Conservation (phyloP, 306 rosid genomes). For the Cicer arietinum region DNA sequence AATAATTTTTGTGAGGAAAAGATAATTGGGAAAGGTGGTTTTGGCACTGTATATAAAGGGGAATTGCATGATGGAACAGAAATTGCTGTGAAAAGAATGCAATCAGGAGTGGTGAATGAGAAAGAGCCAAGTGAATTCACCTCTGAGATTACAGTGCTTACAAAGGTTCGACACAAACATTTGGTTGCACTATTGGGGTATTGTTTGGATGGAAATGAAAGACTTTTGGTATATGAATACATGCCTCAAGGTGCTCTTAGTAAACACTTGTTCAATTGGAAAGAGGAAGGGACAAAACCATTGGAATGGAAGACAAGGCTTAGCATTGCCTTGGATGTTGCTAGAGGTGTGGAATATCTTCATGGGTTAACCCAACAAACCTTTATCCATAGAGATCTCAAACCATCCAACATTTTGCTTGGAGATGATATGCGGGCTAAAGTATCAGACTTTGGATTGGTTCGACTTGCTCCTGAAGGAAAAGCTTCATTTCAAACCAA, state of each 20-base stretch:
- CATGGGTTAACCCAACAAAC: slow-evolving; percentile 79
- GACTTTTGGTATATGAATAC: slow-evolving; percentile 83
- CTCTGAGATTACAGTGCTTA: slow-evolving; percentile 84
- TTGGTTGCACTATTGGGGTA: slow-evolving; percentile 92
- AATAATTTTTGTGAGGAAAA: slow-evolving; percentile 65
- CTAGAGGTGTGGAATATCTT: slow-evolving; percentile 89
- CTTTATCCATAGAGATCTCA: slow-evolving; percentile 92
- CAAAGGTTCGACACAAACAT: slow-evolving; percentile 82
- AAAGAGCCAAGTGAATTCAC: slow-evolving; percentile 74
- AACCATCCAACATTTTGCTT: slow-evolving; percentile 92
- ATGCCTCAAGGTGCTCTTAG: slow-evolving; percentile 91
- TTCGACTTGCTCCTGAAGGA: slow-evolving; percentile 95
- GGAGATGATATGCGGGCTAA: slow-evolving; percentile 91
- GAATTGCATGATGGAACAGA: slow-evolving; percentile 87
- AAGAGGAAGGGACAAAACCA: slow-evolving; percentile 62
- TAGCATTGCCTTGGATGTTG: slow-evolving; percentile 86
- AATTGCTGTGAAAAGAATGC: slow-evolving; percentile 98
- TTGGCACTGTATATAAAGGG: slow-evolving; percentile 85
- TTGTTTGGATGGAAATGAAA: slow-evolving; percentile 64
- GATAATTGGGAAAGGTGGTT: slow-evolving; percentile 83
- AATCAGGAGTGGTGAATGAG: slow-evolving; percentile 63
- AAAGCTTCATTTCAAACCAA: slow-evolving; percentile 78
- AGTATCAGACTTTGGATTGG: slow-evolving; percentile 93
- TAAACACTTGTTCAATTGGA: slow-evolving; percentile 64
- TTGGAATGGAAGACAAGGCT: slow-evolving; percentile 84